phyloP scores from a whole-genome alignment of 352 stramenopile genomes.

The Phytophthora agathidicida region DNA sequence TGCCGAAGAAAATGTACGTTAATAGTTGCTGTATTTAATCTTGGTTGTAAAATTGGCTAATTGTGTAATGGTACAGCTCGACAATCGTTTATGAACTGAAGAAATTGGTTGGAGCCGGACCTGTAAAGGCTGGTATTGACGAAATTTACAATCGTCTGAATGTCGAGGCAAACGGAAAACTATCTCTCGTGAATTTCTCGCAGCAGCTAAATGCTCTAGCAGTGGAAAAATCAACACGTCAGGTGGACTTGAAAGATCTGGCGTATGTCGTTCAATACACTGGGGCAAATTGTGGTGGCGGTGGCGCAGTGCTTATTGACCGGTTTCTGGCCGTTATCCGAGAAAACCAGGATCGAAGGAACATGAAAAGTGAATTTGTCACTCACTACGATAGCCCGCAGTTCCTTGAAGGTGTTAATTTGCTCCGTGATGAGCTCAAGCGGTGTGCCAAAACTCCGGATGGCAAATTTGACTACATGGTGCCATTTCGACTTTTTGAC shows the following conservation, averaged over 20 bases:
- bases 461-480: conserved; percentile 73
- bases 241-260: conserved; percentile 74
- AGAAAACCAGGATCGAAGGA: conserved; percentile 72
- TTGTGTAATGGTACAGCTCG: conserved; percentile 32
- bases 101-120: conserved; percentile 63
- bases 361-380: conserved; percentile 87
- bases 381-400: conserved; percentile 81
- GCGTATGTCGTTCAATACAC: conserved; percentile 79
- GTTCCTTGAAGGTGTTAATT: conserved; percentile 75
- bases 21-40: neutral
- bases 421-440: conserved; percentile 74
- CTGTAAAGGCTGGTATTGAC: conserved; percentile 43
- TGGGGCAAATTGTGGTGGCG: conserved; percentile 72
- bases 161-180: conserved; percentile 69
- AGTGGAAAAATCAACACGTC: conserved; percentile 54
- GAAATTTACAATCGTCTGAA: conserved; percentile 76
- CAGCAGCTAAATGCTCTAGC: conserved; percentile 63
- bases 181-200: conserved; percentile 64
- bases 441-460: conserved; percentile 82
- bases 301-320: conserved; percentile 73
- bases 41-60: neutral
- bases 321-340: conserved; percentile 72
- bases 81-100: conserved; percentile 72
- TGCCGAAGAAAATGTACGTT: conserved; percentile 80
- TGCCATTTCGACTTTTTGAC: conserved; percentile 79